Conservation (phyloP, 1,284 basidiomycete genomes). For the Rhodotorula sp. region DNA sequence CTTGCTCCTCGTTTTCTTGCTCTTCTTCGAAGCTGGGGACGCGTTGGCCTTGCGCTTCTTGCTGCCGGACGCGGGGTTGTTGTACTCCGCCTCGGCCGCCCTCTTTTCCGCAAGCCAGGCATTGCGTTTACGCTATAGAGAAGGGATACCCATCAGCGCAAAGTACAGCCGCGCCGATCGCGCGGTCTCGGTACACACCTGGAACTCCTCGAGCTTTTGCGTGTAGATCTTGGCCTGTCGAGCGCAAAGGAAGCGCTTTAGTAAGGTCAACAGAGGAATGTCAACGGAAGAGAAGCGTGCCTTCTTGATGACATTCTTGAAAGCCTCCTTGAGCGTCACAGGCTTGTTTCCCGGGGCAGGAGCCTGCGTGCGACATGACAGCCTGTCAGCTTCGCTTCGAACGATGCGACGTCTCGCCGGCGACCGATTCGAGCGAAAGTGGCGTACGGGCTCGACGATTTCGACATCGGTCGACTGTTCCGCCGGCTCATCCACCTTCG, state of each 20-base stretch:
- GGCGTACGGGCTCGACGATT: not conserved
- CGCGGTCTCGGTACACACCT: no score
- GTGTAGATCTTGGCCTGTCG: constrained; percentile 1
- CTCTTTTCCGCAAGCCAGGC: no score
- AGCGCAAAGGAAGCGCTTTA: not conserved
- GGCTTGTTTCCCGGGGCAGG: not conserved
- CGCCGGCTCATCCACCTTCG: not conserved
- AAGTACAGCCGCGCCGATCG: no score
- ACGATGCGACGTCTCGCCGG: not conserved
- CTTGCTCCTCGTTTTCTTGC: constrained; percentile 7
- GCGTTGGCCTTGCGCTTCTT: no score
- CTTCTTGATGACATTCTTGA: constrained; percentile 1
- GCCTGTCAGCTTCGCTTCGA: not conserved
- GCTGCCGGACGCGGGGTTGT: no score
- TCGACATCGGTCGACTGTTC: not conserved
- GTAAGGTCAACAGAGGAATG: no score
- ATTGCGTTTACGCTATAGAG: no score
- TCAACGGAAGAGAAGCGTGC: not conserved
- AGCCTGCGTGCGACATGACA: not conserved
- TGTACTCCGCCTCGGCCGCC: no score
- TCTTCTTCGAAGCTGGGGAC: constrained; percentile 1
- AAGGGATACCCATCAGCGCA: no score
- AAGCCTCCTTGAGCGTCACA: not conserved
- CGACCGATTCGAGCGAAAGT: not conserved
- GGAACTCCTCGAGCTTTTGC: not conserved